Conservation (phyloP, 345 rosid species). For the Alliaria petiolata region DNA sequence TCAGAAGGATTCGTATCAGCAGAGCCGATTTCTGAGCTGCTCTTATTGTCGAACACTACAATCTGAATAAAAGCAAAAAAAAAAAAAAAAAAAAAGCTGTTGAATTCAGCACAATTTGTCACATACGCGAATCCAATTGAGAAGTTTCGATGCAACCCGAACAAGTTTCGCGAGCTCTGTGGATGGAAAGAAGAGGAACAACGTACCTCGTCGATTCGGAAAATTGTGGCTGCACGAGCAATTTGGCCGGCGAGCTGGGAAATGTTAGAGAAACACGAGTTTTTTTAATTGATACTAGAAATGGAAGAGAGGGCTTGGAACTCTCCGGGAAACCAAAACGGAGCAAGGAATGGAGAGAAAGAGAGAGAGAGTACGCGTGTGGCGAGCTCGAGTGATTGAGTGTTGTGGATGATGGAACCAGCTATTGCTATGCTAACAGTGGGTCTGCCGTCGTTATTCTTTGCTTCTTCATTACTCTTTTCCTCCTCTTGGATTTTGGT, state of each 20-base stretch:
- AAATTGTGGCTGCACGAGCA: constrained; percentile 90
- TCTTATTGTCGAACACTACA: constrained; percentile 76
- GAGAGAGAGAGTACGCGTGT: constrained; percentile 58
- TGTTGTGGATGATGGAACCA: constrained; percentile 89
- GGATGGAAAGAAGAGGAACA: background rate
- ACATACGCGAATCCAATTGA: background rate
- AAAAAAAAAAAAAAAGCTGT: background rate
- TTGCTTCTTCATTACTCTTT: constrained; percentile 18
- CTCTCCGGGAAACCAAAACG: background rate
- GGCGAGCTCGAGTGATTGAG: constrained; percentile 93
- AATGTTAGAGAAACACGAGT: background rate
- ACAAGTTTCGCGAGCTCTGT: background rate
- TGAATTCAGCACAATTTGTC: too few species aligned
- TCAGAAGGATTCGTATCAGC: constrained; percentile 28
- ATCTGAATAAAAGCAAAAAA: constrained; percentile 37
- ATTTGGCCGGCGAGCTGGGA: constrained; percentile 87
- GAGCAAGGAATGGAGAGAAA: background rate
- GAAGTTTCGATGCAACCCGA: background rate
- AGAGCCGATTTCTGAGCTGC: constrained; percentile 33
- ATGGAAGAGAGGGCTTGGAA: background rate
- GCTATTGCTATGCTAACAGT: constrained; percentile 87
- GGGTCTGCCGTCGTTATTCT: constrained; percentile 16
- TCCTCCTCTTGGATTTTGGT: constrained; percentile 4
- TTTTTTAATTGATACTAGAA: background rate
- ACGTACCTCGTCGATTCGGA: constrained; percentile 80